Evolutionary conservation across 805 yeast species (phyloP), one percentile per base, ranked within the genome.

Genomic region (Candida boidinii): DNA sequence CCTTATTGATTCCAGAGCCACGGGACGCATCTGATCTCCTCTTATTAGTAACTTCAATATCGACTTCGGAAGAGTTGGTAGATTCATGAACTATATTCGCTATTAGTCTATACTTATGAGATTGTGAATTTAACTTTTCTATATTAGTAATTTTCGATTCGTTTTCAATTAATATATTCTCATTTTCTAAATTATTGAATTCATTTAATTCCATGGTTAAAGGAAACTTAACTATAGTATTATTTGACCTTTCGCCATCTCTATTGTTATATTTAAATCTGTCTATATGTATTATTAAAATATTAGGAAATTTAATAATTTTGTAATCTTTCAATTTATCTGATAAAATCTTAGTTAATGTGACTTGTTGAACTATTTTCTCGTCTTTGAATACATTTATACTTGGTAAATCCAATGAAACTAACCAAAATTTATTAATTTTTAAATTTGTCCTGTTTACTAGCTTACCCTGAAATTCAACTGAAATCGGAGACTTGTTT

Each of bases 111-210:
- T 80, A 75, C 2, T 42, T 39, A 0, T n/a, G n/a, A n/a, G n/a
- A n/a, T n/a, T n/a, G n/a, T n/a, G n/a, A n/a, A n/a, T n/a, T n/a
- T n/a, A n/a, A n/a, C n/a, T n/a, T n/a, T n/a, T n/a, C n/a, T n/a
- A n/a, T n/a, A n/a, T n/a, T n/a, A n/a, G n/a, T n/a, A n/a, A n/a
- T n/a, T 51, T 26, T 2, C 33, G 48, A 7, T 43, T 44, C 2
- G 56, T 34, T 16, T 48, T 56, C 2, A 62, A 57, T 19, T 23
- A 37, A 39, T 46, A 47, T 3, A 61, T 57, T 7, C 78, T 70
- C 46, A 74, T 79, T 29, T 70, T 75, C 4, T 83, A 79, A 19
- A 80, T 67, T 1, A 82, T 78, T 21, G 76, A 75, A 44, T 76
- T 78, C 35, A 72, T 50, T 35, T 62, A n/a, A n/a, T n/a, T n/a